Conservation (phyloP, 192 early-diverging fungal species). For the Coemansia sp. region DNA sequence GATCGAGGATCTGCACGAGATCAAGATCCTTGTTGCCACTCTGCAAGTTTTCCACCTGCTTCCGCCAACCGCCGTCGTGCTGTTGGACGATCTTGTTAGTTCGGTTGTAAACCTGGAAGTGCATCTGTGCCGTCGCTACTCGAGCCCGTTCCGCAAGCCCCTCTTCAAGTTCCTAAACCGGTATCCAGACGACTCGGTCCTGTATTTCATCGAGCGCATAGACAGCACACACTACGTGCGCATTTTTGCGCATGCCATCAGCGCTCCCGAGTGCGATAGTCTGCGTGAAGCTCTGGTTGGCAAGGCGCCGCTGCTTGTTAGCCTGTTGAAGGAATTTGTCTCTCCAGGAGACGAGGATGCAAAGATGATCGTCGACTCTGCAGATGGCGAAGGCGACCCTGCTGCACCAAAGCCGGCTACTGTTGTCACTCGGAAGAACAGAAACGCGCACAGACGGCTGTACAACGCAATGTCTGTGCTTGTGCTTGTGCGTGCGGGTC, state of each 20-base stretch:
- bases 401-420: not conserved
- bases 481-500: slow-evolving; percentile 21
- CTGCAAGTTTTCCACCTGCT: slow-evolving; percentile 91
- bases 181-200: slow-evolving; percentile 81
- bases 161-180: slow-evolving; percentile 90
- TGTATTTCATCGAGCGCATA: slow-evolving; percentile 80
- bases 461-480: slow-evolving; percentile 30
- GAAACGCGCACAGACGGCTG: slow-evolving; percentile 23
- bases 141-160: slow-evolving; percentile 92
- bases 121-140: slow-evolving; percentile 73
- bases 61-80: slow-evolving; percentile 86
- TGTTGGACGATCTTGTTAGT: slow-evolving; percentile 88
- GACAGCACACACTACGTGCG: slow-evolving; percentile 59
- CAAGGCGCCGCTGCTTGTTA: slow-evolving; percentile 60
- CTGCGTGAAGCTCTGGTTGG: slow-evolving; percentile 67
- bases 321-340: slow-evolving; percentile 30
- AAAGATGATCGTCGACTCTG: slow-evolving; percentile 8
- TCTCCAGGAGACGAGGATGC: slow-evolving; percentile 22
- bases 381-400: not conserved
- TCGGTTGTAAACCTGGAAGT: slow-evolving; percentile 86
- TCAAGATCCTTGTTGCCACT: slow-evolving; percentile 93
- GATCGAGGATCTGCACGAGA: slow-evolving; percentile 87
- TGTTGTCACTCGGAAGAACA: not conserved
- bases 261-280: slow-evolving; percentile 35
- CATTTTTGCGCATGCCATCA: slow-evolving; percentile 62